Evolutionary conservation across 1,284 basidiomycete species (phyloP), one percentile per base, ranked within the genome.

Genomic region (Abortiporus biennis): DNA sequence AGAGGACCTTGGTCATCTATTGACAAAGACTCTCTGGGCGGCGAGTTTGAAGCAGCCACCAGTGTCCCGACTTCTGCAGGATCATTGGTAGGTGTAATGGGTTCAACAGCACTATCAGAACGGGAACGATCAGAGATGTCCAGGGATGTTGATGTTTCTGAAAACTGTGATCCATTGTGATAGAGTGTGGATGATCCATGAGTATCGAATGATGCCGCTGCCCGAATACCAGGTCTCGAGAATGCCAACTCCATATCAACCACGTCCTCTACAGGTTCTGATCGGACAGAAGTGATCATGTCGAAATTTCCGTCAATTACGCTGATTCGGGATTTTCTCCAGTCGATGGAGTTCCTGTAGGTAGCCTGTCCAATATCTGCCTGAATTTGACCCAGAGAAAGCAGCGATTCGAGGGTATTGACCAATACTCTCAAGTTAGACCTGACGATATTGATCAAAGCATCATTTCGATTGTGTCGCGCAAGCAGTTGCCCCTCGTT

Each of bases 311-410:
- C 29, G 2, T 41, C 37, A 48, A 78, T 71, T 47, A 75, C 65
- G 54, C 80, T 82, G 42, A 83, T 61, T 11, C 81, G 76, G 12
- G 82, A 84, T 62, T 78, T 74, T 20, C 84, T 71, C 78, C 80
- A 78, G 43, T 84, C 79, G 42, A 86, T 85, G 2, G 84, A 83
- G 4, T 74, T 78, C 39, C 68, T 76, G 59, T 85, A 85, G 44
- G 84, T 80, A 37, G 73, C 76, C 54, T 77, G 74, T 16, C 77
- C 74, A 37, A 82, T 67, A 15, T 80, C 75, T 2, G 74, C 78
- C 58, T 88, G 85, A 42, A 83, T 77, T 42, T 76, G 72, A 2
- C 83, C 84, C n/a, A 85, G 57, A 1, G 69, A 63, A 17, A 84
- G 61, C 24, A 89, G 63, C 4, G 66, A 68, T 37, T 85, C 79